phyloP scores from a whole-genome alignment of 1,284 basidiomycete species.

The Ustilago hordei region DNA sequence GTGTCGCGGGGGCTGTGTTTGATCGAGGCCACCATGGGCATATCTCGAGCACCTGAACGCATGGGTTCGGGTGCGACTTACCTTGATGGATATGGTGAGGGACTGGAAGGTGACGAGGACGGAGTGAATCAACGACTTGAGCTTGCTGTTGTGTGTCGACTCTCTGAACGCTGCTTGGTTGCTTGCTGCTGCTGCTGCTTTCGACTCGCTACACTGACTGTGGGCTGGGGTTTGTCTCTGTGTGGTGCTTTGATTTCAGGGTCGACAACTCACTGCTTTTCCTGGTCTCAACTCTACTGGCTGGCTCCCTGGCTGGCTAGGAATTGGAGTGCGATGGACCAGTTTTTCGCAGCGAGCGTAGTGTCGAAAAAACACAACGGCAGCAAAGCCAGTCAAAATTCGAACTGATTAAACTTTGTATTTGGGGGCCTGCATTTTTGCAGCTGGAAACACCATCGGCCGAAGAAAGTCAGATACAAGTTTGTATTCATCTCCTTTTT shows the following conservation, averaged over 20 bases:
- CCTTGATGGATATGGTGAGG: slow-evolving; percentile 53
- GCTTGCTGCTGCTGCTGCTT: background rate
- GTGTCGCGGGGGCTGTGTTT: slow-evolving; percentile 21
- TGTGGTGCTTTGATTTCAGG: background rate
- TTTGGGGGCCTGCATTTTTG: background rate
- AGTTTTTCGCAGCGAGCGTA: background rate
- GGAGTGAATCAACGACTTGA: slow-evolving; percentile 21
- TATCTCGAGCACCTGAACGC: slow-evolving; percentile 43
- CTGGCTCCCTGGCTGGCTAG: too few relatives aligned
- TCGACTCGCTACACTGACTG: background rate
- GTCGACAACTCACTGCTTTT: background rate
- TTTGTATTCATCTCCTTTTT: background rate
- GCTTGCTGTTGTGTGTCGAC: slow-evolving; percentile 5
- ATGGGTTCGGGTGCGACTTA: slow-evolving; percentile 50
- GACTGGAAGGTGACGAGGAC: slow-evolving; percentile 22
- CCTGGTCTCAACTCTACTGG: too few relatives aligned
- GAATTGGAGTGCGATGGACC: too few relatives aligned
- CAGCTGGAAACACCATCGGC: background rate
- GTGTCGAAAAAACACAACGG: background rate
- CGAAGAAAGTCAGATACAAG: background rate
- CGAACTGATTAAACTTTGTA: background rate
- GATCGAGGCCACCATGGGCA: slow-evolving; percentile 50
- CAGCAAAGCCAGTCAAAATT: slow-evolving; percentile 9
- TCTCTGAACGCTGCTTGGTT: background rate
- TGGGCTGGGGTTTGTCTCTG: background rate